Evolutionary conservation across 345 rosid genomes (phyloP), one percentile per base, ranked within the genome.

Genomic region (Acer yangbiense): DNA sequence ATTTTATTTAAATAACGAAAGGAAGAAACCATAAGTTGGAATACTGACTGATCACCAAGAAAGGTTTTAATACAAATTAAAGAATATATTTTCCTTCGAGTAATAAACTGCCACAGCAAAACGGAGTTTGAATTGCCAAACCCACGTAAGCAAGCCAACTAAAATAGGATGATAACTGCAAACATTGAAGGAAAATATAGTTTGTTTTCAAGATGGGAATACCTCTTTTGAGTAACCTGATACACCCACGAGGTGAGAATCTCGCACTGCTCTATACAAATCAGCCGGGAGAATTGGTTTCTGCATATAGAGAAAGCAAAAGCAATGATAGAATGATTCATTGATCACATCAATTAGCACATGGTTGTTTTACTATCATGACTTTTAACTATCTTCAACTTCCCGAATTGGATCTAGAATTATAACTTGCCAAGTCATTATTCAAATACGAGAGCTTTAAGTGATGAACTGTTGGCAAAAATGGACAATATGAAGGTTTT

Each of bases 221-320:
- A 97, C 99, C 97, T 94, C 90, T 88, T 85, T 90, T 60, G 99
- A 87, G 84, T 85, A 97, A 63, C 99, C 99, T 3, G 99, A 90
- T 80, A 97, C 65, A 82, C 98, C 99, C 54, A 91, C 80, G 78
- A 97, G 98, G 52, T 97, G 98, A 76, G 98, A 87, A 78, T 97
- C 98, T 65, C 99, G 93, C 61, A 94, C 89, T 64, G 85, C 89
- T 89, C 94, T 86, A 76, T 91, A 97, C 71, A 91, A 72, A 69
- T 97, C 98, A 84, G 79, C 68, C 27, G 99, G 99, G 32, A 89
- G 83, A 32, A 96, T 94, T 35, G 98, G 99, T 84, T 87, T 96
- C 99, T 96, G 87, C 68, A 67, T 74, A 66, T 50, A 50, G 57
- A 76, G 67, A 62, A 65, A 25, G 11, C 5, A 69, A 74, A 48